Base-by-base conservation (phyloP, 805 yeast species). In the Hanseniaspora pseudoguilliermondii region DNA sequence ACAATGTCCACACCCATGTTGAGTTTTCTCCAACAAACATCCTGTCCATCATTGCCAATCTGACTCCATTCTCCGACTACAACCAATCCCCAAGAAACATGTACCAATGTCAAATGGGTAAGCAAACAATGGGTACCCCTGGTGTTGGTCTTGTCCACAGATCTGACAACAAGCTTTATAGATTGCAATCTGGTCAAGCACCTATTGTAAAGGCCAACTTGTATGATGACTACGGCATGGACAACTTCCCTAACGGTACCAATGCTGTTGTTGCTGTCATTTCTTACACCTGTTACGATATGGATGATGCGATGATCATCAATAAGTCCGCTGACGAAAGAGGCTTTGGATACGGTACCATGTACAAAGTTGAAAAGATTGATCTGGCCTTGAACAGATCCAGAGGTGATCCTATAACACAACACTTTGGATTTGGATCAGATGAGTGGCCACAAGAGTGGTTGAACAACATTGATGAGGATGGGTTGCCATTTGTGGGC, bases 31-130 rank as follows among this genome's bases (percentile, higher is more conserved):
- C 98, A 64, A 93, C 97, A 2, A 89, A 93, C 70, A 88, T 93
- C 51, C 74, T 93, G 63, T 89, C 97, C 23, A 91, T 93, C 62
- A 76, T 93, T 69, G 98, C 97, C 60, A 93, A 93, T 72, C 77
- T 93, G 75, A 93, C 98, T 1, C 98, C 98, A 62, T 93, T 88
- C 69, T 90, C 97, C 1, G 98, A 93, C 71, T 93, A 93, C 75
- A 93, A 93, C 72, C 98, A 93, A 75, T 90, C 97, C 29, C 98
- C 98, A 66, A 86, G 98, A 81, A 93, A 93, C 70, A 93, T 93
- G 97, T 93, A 93, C 71, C 98, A 93, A 75, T 93, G 98, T 74
- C 98, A 93, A 78, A 93, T 93, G 98, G 97, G 97, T 81, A 93
- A 93, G 74, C 98, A 93, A 75, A 91, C 98, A 21, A 93, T 93